Conservation (phyloP, 2,329 filamentous ascomycete species). For the Phyllosticta citriasiana region DNA sequence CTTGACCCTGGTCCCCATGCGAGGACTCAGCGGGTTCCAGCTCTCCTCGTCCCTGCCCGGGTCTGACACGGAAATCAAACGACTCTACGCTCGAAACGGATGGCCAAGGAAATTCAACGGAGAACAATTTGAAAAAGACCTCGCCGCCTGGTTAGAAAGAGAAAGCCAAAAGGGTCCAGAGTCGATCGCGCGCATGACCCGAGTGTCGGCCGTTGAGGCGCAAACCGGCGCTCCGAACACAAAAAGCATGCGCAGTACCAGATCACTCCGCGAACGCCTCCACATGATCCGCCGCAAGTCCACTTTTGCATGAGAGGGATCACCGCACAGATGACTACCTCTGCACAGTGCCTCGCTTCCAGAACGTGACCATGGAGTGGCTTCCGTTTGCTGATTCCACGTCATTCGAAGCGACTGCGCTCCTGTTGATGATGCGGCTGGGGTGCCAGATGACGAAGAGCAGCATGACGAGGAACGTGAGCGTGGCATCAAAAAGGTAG, state of each 20-base stretch:
- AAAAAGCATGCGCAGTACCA: conserved; percentile 8
- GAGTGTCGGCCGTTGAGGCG: conserved; percentile 7
- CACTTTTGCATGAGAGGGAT: neutral
- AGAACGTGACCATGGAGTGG: conserved; percentile 3
- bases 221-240: neutral
- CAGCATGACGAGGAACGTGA: conserved; percentile 35
- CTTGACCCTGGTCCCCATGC: conserved; percentile 5
- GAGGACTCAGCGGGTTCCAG: conserved; percentile 3
- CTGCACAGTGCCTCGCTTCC: neutral
- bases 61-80: conserved; percentile 8
- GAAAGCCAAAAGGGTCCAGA: conserved; percentile 1
- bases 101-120: conserved; percentile 9
- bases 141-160: conserved; percentile 4
- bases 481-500: conserved; percentile 38
- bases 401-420: neutral
- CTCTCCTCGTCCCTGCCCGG: conserved; percentile 6
- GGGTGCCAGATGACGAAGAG: conserved; percentile 32
- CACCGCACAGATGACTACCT: neutral
- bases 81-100: conserved; percentile 3
- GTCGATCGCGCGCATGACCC: conserved; percentile 4
- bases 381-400: neutral
- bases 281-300: conserved; percentile 2
- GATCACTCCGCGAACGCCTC: conserved; percentile 6
- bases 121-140: conserved; percentile 2
- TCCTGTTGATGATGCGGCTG: conserved; percentile 15